Evolutionary conservation across 2,329 filamentous ascomycete species (phyloP), one percentile per base, ranked within the genome.

Genomic region (Colletotrichum simmondsii): DNA sequence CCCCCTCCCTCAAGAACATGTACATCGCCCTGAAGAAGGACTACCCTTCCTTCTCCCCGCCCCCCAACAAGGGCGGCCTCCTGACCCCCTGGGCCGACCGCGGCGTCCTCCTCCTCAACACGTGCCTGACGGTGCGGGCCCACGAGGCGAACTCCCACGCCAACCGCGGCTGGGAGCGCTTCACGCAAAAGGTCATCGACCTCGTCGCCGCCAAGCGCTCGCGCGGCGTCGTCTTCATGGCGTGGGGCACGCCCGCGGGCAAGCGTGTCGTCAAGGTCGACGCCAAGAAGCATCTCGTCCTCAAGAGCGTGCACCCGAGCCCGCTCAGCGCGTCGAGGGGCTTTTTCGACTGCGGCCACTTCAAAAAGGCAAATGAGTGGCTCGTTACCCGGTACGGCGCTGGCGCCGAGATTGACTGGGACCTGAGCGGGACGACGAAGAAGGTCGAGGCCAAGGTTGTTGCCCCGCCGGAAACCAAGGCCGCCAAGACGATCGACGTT

Each of bases 71-170:
- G 49, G 92, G 92, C 54, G 97, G 97, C 12, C 89, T 97, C 0
- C 88, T 99, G 24, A 98, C 92, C 0, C 94, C 95, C 0, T 99
- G 97, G 97, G 96, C 97, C 1, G 93, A 98, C 77, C 92, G 93
- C 63, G 97, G 97, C 61, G 95, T 99, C 5, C 88, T 99, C 54
- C 89, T 99, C 84, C 89, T 99, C 76, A 99, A 99, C 82, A 97
- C 97, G 1, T 98, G 95, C 81, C 87, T 99, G 68, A 99, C 97
- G 0, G 97, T 99, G 22, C 93, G 95, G 28, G 94, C 94, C 0
- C 94, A 97, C 80, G 91, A 97, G 77, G 92, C 97, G 59, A 96
- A 97, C 81, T 94, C 91, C 32, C 97, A 99, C 82, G 87, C 93
- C 3, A 93, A 93, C 78, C 92, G 92, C 75, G 97, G 97, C 19